Conservation (phyloP, 768 basidiomycete species). For the Panus rudis region DNA sequence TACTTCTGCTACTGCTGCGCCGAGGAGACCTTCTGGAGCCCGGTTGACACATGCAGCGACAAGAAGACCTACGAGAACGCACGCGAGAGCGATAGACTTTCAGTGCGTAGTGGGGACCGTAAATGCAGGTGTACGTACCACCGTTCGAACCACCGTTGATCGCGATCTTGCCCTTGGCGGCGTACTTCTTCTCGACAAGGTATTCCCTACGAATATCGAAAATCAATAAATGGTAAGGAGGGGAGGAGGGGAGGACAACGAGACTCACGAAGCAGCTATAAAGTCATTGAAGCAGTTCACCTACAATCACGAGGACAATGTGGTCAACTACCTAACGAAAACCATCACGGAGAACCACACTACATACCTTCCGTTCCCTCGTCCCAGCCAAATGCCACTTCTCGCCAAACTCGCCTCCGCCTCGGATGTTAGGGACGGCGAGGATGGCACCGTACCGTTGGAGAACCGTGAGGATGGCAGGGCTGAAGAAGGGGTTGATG, state of each 20-base stretch:
- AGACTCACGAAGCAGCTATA: slow-evolving; percentile 66
- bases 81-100: not conserved
- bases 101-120: not conserved
- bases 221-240: not conserved
- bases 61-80: slow-evolving; percentile 46
- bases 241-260: not conserved
- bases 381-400: slow-evolving; percentile 77
- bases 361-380: slow-evolving; percentile 57
- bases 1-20: slow-evolving; percentile 76
- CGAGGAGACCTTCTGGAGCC: slow-evolving; percentile 67
- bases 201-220: slow-evolving; percentile 40
- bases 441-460: slow-evolving; percentile 63
- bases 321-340: not conserved
- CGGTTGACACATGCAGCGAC: slow-evolving; percentile 83
- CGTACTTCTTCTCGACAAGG: slow-evolving; percentile 67
- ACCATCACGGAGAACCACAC: slow-evolving; percentile 4
- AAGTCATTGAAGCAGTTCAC: slow-evolving; percentile 79
- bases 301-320: slow-evolving; percentile 25
- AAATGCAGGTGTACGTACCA: slow-evolving; percentile 33
- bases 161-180: slow-evolving; percentile 59
- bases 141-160: slow-evolving; percentile 82
- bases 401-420: slow-evolving; percentile 75
- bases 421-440: slow-evolving; percentile 44
- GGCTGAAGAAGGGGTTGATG: slow-evolving; percentile 66
- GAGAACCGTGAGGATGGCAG: slow-evolving; percentile 65